A percentile compares a stretch with the other conserved stretches of the same genome.
phyloP scores from a whole-genome alignment of 129 eudicot species.

The Saposhnikovia divaricata region DNA sequence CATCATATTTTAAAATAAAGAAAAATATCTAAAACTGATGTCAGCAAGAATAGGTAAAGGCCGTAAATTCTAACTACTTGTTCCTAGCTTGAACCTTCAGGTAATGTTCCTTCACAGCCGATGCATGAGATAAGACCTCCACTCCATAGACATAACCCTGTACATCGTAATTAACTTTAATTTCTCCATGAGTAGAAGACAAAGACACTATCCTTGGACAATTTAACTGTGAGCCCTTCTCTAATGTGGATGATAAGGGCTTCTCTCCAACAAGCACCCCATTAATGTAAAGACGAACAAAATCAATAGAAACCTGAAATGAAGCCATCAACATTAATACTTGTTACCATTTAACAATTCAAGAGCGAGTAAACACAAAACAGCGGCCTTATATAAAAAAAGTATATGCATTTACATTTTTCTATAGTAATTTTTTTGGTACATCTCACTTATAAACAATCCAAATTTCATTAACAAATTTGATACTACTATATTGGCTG shows the following conservation, averaged over 20 bases:
- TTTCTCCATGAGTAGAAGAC: slow-evolving; percentile 34
- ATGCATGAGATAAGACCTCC: slow-evolving; percentile 36
- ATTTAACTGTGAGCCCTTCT: slow-evolving; percentile 18
- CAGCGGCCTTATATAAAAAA: background rate
- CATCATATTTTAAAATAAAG: background rate
- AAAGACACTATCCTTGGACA: slow-evolving; percentile 30
- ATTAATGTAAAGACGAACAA: slow-evolving; percentile 40
- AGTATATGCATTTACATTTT: background rate
- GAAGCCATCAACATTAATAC: slow-evolving; percentile 16
- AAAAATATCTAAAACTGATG: slow-evolving; percentile 1
- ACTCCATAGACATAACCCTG: slow-evolving; percentile 49
- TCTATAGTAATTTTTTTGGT: no score
- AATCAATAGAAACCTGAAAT: slow-evolving; percentile 49
- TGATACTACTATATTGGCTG: background rate
- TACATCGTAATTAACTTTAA: slow-evolving; percentile 17
- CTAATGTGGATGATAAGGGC: slow-evolving; percentile 24
- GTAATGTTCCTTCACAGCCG: slow-evolving; percentile 38
- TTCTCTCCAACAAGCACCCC: slow-evolving; percentile 62
- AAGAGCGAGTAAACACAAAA: slow-evolving; percentile 2
- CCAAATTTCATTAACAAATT: background rate
- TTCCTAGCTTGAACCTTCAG: slow-evolving; percentile 40
- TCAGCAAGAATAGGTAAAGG: background rate
- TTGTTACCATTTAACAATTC: background rate
- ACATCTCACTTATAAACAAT: background rate
- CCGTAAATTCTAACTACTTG: background rate